phyloP scores from a whole-genome alignment of 179 eudicot genomes.

The Beta macrorhiza region DNA sequence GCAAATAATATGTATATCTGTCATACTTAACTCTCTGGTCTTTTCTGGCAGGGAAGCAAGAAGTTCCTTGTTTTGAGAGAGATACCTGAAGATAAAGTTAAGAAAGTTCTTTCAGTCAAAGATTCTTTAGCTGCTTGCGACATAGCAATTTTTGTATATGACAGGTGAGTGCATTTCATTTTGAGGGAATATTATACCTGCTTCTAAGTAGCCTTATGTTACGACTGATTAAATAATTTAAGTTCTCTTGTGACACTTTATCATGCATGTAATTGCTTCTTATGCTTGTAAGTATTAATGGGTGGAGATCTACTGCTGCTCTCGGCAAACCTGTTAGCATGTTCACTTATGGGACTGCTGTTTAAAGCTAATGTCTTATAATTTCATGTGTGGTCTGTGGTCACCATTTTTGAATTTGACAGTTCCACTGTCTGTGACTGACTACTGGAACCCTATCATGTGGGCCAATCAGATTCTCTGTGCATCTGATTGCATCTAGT shows the following conservation, averaged over 20 bases:
- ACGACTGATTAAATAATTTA: neutral
- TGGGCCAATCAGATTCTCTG: too few relatives aligned
- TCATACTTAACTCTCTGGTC: neutral
- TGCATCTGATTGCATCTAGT: too few relatives aligned
- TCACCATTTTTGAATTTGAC: too few relatives aligned
- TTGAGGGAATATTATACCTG: neutral
- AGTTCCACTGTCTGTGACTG: too few relatives aligned
- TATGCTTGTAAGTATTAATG: neutral
- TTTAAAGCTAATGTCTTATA: too few relatives aligned
- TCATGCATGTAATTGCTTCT: neutral
- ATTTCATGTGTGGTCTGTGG: too few relatives aligned
- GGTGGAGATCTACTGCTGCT: neutral
- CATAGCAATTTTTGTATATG: slow-evolving; percentile 83
- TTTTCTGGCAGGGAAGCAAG: slow-evolving; percentile 59
- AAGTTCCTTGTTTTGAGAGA: slow-evolving; percentile 79
- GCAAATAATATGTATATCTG: neutral
- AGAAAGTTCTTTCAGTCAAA: slow-evolving; percentile 49
- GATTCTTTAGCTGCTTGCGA: slow-evolving; percentile 87
- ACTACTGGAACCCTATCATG: too few relatives aligned
- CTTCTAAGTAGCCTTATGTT: neutral
- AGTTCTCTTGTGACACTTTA: neutral
- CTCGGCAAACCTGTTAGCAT: neutral
- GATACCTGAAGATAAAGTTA: slow-evolving; percentile 72
- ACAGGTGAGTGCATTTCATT: slow-evolving; percentile 49
- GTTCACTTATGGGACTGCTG: too few relatives aligned